Percentiles rank a stretch among this genome's conserved stretches.
Evolutionary conservation across 2,329 filamentous ascomycete genomes (phyloP).

Genomic region (Talaromyces piceae): DNA sequence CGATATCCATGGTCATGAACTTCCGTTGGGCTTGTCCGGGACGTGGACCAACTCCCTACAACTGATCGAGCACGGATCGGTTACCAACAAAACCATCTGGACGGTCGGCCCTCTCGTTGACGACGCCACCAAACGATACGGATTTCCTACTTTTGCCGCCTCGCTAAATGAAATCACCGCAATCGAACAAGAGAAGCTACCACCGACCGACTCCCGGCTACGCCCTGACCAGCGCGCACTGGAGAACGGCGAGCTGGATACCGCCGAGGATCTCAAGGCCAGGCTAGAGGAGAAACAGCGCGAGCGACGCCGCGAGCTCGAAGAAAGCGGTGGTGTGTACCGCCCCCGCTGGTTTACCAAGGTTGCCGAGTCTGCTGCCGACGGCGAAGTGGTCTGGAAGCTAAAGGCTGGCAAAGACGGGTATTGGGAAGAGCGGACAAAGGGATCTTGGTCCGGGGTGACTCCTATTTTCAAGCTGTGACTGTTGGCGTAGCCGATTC

Average conservation of each 20-base stretch:
- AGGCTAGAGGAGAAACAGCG: slow-evolving; percentile 81
- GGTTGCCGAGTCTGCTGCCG: slow-evolving; percentile 40
- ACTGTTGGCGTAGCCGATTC: background rate
- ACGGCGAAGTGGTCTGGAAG: slow-evolving; percentile 51
- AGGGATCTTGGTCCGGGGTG: slow-evolving; percentile 57
- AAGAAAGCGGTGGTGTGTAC: slow-evolving; percentile 65
- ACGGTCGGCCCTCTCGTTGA: slow-evolving; percentile 68
- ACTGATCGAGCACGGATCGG: slow-evolving; percentile 56
- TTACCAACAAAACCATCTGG: slow-evolving; percentile 66
- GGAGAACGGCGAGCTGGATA: slow-evolving; percentile 74
- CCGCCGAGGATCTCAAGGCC: slow-evolving; percentile 76
- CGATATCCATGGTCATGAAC: slow-evolving; percentile 56
- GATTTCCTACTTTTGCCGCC: slow-evolving; percentile 80
- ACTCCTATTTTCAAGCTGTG: slow-evolving; percentile 46
- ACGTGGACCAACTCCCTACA: slow-evolving; percentile 77
- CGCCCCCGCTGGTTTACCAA: slow-evolving; percentile 77
- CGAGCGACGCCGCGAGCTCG: slow-evolving; percentile 63
- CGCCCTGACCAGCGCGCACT: slow-evolving; percentile 81
- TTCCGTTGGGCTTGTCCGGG: slow-evolving; percentile 63
- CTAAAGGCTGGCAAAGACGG: slow-evolving; percentile 74
- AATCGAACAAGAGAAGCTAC: slow-evolving; percentile 66
- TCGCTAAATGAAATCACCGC: slow-evolving; percentile 78
- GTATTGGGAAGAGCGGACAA: slow-evolving; percentile 83
- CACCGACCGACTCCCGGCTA: slow-evolving; percentile 74
- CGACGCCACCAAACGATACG: slow-evolving; percentile 72